phyloP scores from a whole-genome alignment of 2,329 filamentous ascomycete genomes.

The Colletotrichum cereale region DNA sequence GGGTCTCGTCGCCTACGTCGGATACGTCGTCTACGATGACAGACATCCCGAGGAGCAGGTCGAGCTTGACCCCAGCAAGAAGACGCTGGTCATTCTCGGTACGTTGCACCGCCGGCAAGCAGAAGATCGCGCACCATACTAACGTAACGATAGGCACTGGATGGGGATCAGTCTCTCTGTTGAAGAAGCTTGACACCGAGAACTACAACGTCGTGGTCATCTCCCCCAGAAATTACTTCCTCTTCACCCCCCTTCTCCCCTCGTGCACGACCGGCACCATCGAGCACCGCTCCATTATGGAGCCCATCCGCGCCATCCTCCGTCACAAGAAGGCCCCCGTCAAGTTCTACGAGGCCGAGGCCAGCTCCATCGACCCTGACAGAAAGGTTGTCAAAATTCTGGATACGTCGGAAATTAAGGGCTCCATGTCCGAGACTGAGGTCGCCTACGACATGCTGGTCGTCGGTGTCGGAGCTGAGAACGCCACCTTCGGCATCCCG shows the following conservation, averaged over 20 bases:
- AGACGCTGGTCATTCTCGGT: conserved; percentile 97
- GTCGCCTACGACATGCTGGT: conserved; percentile 99
- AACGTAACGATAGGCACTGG: conserved; percentile 78
- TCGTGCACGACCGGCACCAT: conserved; percentile 98
- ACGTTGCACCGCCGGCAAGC: conserved; percentile 45
- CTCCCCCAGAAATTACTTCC: conserved; percentile 99
- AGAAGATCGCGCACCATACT: conserved; percentile 35
- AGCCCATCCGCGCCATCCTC: conserved; percentile 95
- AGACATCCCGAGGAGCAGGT: conserved; percentile 85
- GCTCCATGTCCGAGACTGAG: conserved; percentile 83
- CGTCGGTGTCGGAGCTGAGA: conserved; percentile 96
- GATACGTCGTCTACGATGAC: conserved; percentile 85
- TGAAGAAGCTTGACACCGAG: conserved; percentile 98
- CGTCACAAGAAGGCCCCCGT: conserved; percentile 94
- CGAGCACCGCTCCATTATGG: conserved; percentile 99
- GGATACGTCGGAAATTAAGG: conserved; percentile 94
- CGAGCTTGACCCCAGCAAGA: conserved; percentile 87
- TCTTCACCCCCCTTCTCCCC: conserved; percentile 96
- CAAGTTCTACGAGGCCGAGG: conserved; percentile 98
- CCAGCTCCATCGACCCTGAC: conserved; percentile 93
- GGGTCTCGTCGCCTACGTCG: conserved; percentile 76
- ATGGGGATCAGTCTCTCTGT: conserved; percentile 93
- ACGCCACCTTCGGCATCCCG: conserved; percentile 97
- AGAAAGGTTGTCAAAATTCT: conserved; percentile 89
- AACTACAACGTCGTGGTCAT: conserved; percentile 99